Evolutionary conservation across 2,329 filamentous ascomycete genomes (phyloP).

Genomic region (Teratosphaeriaceae sp.): DNA sequence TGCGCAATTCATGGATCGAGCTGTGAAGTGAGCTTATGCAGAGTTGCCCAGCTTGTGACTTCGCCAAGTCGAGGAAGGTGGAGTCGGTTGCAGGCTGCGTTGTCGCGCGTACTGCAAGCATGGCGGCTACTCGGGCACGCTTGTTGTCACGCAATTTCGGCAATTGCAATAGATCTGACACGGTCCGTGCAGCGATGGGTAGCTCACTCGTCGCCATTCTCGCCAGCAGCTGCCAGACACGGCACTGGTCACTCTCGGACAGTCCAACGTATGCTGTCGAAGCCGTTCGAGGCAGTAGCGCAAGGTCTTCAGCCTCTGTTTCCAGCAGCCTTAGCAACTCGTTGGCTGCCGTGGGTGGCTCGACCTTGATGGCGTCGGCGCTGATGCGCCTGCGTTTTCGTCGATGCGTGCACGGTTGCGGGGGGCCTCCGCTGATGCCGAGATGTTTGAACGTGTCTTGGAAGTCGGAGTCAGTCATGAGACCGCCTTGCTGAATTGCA

Average conservation of each 20-base stretch:
- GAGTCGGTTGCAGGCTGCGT: no score
- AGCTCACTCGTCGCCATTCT: conserved; percentile 15
- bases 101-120: conserved; percentile 65
- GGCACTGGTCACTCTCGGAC: conserved; percentile 13
- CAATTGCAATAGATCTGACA: conserved; percentile 29
- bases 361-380: neutral
- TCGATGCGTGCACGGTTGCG: neutral
- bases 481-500: conserved; percentile 14
- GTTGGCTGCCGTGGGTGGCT: neutral
- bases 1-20: no score
- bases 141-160: conserved; percentile 43
- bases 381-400: conserved; percentile 9
- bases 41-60: no score
- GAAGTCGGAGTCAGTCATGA: conserved; percentile 21
- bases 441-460: conserved; percentile 14
- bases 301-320: conserved; percentile 10
- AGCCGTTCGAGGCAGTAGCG: conserved; percentile 13
- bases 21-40: no score
- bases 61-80: no score
- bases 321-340: conserved; percentile 12
- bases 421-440: neutral
- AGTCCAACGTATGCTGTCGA: conserved; percentile 16
- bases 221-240: conserved; percentile 20
- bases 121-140: conserved; percentile 61
- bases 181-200: conserved; percentile 5